Conservation (phyloP, 2,329 filamentous ascomycete genomes). For the Exophiala calicioides region DNA sequence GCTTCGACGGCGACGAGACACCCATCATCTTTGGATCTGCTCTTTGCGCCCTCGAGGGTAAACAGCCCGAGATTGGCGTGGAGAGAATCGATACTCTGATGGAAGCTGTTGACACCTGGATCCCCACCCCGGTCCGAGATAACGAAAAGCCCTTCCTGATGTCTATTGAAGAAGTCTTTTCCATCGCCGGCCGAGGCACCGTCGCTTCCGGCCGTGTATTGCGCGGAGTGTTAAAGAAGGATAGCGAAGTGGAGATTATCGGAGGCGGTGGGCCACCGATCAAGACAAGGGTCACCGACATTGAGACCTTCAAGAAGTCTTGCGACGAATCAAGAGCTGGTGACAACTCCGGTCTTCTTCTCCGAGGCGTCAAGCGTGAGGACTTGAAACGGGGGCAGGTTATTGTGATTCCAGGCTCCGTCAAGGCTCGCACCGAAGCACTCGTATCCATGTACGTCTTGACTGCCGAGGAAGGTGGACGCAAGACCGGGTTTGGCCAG, state of each 20-base stretch:
- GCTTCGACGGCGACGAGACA: constrained; percentile 97
- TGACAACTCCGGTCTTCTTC: constrained; percentile 95
- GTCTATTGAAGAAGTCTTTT: constrained; percentile 93
- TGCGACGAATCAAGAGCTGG: constrained; percentile 95
- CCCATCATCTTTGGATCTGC: constrained; percentile 97
- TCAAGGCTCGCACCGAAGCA: constrained; percentile 89
- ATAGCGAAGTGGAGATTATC: constrained; percentile 90
- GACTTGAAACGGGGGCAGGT: constrained; percentile 96
- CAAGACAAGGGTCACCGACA: constrained; percentile 99
- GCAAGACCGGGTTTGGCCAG: constrained; percentile 90
- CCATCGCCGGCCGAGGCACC: constrained; percentile 89
- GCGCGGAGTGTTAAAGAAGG: constrained; percentile 90
- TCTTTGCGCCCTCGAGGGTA: constrained; percentile 86
- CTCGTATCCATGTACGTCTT: constrained; percentile 95
- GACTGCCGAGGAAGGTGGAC: constrained; percentile 95
- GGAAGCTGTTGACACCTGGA: constrained; percentile 88
- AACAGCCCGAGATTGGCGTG: constrained; percentile 81
- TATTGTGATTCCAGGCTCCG: constrained; percentile 75
- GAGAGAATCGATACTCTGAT: constrained; percentile 90
- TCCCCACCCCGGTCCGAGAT: constrained; percentile 90
- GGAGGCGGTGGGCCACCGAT: constrained; percentile 79
- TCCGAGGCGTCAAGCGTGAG: constrained; percentile 94
- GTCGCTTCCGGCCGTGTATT: constrained; percentile 97
- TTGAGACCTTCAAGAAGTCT: constrained; percentile 99
- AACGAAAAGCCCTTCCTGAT: constrained; percentile 99